These are phyloP conservation scores for Candida easanensis DNA, from an alignment of 805 yeast species.

Conservation along the genomic window DNA sequence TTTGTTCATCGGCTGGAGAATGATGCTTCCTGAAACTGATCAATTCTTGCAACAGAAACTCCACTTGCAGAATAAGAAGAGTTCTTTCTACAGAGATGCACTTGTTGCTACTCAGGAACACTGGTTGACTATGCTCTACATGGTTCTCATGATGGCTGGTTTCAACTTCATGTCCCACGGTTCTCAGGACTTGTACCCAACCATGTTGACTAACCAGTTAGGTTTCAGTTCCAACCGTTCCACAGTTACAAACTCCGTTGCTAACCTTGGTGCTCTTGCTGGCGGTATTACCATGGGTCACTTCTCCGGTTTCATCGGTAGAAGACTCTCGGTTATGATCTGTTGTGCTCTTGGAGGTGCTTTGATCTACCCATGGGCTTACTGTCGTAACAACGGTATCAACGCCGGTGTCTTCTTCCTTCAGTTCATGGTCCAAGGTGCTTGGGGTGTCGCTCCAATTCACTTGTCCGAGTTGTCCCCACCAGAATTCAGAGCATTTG, in stretches of 20 bases:
- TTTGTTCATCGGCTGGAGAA: conserved; percentile 40
- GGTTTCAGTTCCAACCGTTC: conserved; percentile 39
- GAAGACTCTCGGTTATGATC: conserved; percentile 50
- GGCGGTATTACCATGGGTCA: conserved; percentile 60
- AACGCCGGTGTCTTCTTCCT: conserved; percentile 60
- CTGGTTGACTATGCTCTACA: conserved; percentile 58
- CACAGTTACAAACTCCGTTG: conserved; percentile 55
- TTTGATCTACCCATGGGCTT: conserved; percentile 63
- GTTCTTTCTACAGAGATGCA: conserved; percentile 34
- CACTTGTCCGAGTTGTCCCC: conserved; percentile 62
- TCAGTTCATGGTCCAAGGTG: conserved; percentile 65
- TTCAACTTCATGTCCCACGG: conserved; percentile 64
- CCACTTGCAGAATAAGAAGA: conserved; percentile 31
- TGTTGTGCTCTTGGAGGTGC: conserved; percentile 59
- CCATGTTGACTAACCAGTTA: conserved; percentile 47
- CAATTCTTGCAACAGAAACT: conserved; percentile 43
- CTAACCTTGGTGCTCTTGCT: conserved; percentile 53
- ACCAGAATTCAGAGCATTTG: conserved; percentile 59
- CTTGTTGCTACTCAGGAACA: conserved; percentile 38
- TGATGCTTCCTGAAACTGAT: conserved; percentile 49
- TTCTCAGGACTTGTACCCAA: conserved; percentile 61
- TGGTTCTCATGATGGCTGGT: conserved; percentile 59
- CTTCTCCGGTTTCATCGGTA: conserved; percentile 50
- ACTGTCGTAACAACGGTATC: conserved; percentile 43
- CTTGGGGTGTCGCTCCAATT: conserved; percentile 66